phyloP scores from a whole-genome alignment of 2,329 filamentous ascomycete genomes.

The Colletotrichum horii region DNA sequence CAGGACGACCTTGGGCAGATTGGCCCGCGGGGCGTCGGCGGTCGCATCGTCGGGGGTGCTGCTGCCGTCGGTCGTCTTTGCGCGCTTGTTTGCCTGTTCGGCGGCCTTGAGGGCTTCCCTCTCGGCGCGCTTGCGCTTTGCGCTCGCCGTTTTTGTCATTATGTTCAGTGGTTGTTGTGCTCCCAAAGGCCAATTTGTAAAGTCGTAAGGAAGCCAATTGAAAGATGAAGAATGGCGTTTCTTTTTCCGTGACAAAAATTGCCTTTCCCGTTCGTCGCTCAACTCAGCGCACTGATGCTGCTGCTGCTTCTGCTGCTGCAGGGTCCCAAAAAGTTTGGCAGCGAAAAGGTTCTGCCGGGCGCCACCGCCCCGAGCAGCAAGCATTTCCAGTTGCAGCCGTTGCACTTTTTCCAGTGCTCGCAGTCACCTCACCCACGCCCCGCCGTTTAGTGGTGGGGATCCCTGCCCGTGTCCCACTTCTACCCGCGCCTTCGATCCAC shows the following conservation, averaged over 20 bases:
- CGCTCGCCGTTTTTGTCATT: slow-evolving; percentile 24
- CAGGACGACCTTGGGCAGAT: slow-evolving; percentile 30
- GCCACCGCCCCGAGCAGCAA: slow-evolving; percentile 5
- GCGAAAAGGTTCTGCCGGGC: slow-evolving; percentile 12
- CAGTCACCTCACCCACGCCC: slow-evolving; percentile 17
- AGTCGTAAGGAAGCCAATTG: too few relatives aligned
- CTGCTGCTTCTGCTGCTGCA: background rate
- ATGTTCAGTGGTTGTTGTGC: background rate
- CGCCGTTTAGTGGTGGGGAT: background rate
- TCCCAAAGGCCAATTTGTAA: background rate
- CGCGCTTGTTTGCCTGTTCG: slow-evolving; percentile 20
- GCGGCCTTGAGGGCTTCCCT: slow-evolving; percentile 22
- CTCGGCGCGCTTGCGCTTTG: slow-evolving; percentile 25
- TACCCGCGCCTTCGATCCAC: slow-evolving; percentile 10
- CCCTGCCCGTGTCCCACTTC: background rate
- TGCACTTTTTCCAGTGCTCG: background rate
- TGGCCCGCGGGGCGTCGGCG: background rate
- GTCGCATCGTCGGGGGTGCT: background rate
- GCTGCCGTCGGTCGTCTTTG: slow-evolving; percentile 30
- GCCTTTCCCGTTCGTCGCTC: background rate
- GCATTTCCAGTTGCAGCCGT: background rate
- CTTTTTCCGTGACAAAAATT: background rate
- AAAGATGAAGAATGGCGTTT: background rate
- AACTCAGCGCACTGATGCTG: background rate
- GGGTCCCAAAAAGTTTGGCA: slow-evolving; percentile 16